Conservation (phyloP, 1,139 yeast genomes). For the Pneumocystis carinii region DNA sequence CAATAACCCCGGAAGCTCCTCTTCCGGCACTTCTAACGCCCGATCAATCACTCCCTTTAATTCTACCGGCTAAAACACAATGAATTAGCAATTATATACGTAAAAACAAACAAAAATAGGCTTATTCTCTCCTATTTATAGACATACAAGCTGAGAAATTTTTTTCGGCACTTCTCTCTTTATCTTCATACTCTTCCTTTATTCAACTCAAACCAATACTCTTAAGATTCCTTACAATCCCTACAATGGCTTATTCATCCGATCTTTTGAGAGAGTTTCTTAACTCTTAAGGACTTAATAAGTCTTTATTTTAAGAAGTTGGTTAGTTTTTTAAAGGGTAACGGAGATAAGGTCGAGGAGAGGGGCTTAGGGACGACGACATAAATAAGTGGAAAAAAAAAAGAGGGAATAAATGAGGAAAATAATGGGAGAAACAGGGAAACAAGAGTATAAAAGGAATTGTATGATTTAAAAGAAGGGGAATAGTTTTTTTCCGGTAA, state of each 20-base stretch:
- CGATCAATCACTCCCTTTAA: neutral
- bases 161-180: neutral
- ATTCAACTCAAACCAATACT: neutral
- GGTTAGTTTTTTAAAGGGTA: too few species aligned
- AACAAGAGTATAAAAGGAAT: neutral
- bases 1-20: neutral
- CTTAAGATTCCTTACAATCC: neutral
- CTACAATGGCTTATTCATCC: neutral
- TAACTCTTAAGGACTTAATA: too few species aligned
- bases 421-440: neutral
- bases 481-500: neutral
- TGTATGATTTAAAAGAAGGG: too few species aligned
- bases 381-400: neutral
- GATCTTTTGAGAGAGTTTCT: too few species aligned
- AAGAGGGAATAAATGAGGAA: neutral
- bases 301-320: too few species aligned
- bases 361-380: too few species aligned
- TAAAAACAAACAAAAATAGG: neutral
- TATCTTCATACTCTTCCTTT: neutral
- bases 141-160: neutral
- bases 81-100: neutral
- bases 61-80: neutral
- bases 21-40: neutral
- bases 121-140: neutral
- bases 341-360: too few species aligned